Conservation (phyloP, 2,329 filamentous ascomycete genomes). For the Pleomassaria siparia region DNA sequence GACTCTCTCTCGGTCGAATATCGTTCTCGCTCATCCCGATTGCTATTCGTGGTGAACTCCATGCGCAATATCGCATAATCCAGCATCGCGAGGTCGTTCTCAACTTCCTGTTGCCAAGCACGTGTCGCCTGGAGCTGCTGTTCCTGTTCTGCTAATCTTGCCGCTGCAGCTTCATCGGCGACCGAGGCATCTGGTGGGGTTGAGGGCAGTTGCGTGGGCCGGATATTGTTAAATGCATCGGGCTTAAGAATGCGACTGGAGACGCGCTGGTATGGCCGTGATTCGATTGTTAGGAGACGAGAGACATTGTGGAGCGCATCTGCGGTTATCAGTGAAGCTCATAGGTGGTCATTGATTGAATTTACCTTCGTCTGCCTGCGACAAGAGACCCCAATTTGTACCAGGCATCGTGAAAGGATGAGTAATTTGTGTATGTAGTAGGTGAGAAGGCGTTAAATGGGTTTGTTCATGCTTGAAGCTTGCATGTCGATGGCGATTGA, state of each 20-base stretch:
- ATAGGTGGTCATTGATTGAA: not conserved
- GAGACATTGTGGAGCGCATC: slow-evolving; percentile 79
- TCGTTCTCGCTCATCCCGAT: slow-evolving; percentile 77
- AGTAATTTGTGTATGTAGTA: slow-evolving; percentile 1
- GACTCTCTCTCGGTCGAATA: slow-evolving; percentile 79
- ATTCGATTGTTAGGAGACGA: slow-evolving; percentile 85
- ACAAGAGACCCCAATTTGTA: slow-evolving; percentile 64
- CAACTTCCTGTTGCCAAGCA: slow-evolving; percentile 79
- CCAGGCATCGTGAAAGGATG: slow-evolving; percentile 46
- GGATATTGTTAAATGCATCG: slow-evolving; percentile 62
- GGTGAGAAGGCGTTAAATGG: not conserved
- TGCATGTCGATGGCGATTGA: not conserved
- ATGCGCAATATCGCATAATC: slow-evolving; percentile 84
- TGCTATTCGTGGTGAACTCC: slow-evolving; percentile 82
- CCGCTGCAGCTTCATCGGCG: slow-evolving; percentile 49
- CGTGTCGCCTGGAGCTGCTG: slow-evolving; percentile 58
- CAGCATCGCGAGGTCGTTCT: slow-evolving; percentile 85
- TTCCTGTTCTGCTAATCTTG: slow-evolving; percentile 49
- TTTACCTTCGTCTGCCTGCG: slow-evolving; percentile 68
- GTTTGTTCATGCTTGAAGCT: not conserved
- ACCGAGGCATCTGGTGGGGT: slow-evolving; percentile 64
- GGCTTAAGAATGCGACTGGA: slow-evolving; percentile 76
- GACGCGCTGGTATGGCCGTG: slow-evolving; percentile 87
- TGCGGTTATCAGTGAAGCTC: slow-evolving; percentile 33
- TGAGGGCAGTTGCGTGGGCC: slow-evolving; percentile 61